Base-by-base conservation (phyloP, 2,329 filamentous ascomycete species). In the Sclerotiophoma versabilis region DNA sequence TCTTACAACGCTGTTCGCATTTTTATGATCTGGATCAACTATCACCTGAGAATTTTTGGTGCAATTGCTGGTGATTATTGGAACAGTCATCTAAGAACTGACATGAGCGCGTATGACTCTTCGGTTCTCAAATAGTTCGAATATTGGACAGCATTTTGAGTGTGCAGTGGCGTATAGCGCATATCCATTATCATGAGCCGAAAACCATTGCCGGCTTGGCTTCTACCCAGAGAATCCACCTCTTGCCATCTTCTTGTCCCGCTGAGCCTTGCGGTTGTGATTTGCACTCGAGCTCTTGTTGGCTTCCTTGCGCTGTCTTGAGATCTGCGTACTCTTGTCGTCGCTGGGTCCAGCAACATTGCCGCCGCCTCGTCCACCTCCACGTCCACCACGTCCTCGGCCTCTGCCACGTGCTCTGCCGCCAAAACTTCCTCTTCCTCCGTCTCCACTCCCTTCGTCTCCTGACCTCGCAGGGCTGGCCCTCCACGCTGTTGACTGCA, bases 271-370 rank as follows among this genome's bases (percentile, higher is more conserved):
- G 22, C 93, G 85, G 73, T 92, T 95, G 72, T 96, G 92, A 70
- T 96, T 96, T 26, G 91, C 92, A 57, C 89, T 81, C 19, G 89
- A 90, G 2, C 87, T 83, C 74, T 96, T 96, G 63, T 87, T 90
- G 22, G 89, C 87, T 70, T 96, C 93, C 71, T 96, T 96, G 58
- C 84, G 83, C 65, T 87, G 83, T 62, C 92, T 83, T 9, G 90
- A 88, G 48, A 80, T 77, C 62, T 92, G 86, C 0, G 89, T 92
- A n/a, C 83, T 84, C 63, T 86, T 85, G n/a, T 91, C 88, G 6
- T 86, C 84, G 1, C 84, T 79, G 1, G 87, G 80, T 0, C 89
- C 87, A 2, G 86, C 84, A 8, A 88, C 87, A 64, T 82, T 87
- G 5, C 75, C 77, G 4, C 77, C 75, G n/a, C 75, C 61, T 36